phyloP scores from a whole-genome alignment of 176 grass and related monocot species.

The Otatea glauca region DNA sequence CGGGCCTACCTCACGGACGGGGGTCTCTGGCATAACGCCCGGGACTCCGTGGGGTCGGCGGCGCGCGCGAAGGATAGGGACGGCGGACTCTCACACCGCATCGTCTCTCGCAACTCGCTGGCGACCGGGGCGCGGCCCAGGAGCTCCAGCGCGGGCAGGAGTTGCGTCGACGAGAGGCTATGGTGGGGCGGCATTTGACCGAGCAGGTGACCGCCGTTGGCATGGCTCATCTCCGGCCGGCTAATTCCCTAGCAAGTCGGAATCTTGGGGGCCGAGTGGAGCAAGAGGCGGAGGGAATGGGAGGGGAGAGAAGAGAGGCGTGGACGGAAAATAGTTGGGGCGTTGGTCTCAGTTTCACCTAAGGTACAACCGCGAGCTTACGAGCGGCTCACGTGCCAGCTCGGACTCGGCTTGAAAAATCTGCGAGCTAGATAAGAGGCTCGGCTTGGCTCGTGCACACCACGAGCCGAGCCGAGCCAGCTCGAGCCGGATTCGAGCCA shows the following conservation, averaged over 20 bases:
- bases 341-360: no score
- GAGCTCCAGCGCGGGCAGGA: constrained; percentile 25
- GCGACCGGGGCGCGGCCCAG: neutral
- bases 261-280: neutral
- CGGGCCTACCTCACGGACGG: constrained; percentile 2
- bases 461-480: no score
- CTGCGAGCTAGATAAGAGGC: no score
- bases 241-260: neutral
- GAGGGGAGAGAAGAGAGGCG: neutral
- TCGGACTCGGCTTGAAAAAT: no score
- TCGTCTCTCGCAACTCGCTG: no score
- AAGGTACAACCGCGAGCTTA: no score
- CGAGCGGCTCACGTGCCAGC: no score
- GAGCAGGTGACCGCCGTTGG: constrained; percentile 29
- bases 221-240: constrained; percentile 22
- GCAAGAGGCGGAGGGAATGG: neutral
- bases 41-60: neutral
- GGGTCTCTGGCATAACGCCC: neutral
- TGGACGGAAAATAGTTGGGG: no score
- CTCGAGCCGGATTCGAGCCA: no score
- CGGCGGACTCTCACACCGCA: neutral
- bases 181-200: constrained; percentile 48
- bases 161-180: constrained; percentile 30
- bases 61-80: constrained; percentile 24
- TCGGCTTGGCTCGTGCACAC: no score